phyloP scores from a whole-genome alignment of 306 rosid species.

The Hippophae gyantsensis region DNA sequence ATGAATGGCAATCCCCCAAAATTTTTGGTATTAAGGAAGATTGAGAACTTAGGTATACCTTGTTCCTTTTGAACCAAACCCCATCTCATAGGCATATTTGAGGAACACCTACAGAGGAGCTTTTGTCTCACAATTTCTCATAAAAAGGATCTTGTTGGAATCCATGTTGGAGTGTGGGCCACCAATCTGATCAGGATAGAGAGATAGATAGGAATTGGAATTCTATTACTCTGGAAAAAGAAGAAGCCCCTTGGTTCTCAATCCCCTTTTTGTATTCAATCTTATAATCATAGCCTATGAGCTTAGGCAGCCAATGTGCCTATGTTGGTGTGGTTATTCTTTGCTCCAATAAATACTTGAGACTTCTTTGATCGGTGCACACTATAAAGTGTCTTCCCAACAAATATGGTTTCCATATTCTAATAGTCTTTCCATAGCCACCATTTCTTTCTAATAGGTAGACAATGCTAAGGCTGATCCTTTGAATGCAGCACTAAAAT shows the following conservation, averaged over 20 bases:
- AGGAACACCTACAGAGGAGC: too few relatives aligned
- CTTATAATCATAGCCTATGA: neutral
- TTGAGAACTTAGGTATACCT: neutral
- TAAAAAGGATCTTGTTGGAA: too few relatives aligned
- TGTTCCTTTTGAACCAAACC: neutral
- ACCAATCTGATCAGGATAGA: neutral
- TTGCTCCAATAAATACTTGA: neutral
- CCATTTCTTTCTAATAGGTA: neutral
- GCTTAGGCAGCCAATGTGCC: neutral
- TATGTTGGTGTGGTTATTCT: neutral
- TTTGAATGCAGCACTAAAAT: neutral
- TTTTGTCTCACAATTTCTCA: neutral
- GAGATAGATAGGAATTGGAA: neutral
- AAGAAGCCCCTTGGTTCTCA: neutral
- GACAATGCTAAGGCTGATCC: neutral
- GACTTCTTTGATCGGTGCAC: neutral
- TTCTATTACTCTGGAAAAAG: neutral
- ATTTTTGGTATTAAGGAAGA: neutral
- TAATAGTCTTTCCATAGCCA: rapidly evolving
- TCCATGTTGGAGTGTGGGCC: neutral
- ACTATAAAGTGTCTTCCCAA: neutral
- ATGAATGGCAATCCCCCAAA: neutral
- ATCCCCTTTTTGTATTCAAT: rapidly evolving
- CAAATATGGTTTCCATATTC: neutral
- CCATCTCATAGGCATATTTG: neutral